Evolutionary conservation across 345 rosid genomes (phyloP), one percentile per base, ranked within the genome.

Genomic region (Heritiera littoralis): DNA sequence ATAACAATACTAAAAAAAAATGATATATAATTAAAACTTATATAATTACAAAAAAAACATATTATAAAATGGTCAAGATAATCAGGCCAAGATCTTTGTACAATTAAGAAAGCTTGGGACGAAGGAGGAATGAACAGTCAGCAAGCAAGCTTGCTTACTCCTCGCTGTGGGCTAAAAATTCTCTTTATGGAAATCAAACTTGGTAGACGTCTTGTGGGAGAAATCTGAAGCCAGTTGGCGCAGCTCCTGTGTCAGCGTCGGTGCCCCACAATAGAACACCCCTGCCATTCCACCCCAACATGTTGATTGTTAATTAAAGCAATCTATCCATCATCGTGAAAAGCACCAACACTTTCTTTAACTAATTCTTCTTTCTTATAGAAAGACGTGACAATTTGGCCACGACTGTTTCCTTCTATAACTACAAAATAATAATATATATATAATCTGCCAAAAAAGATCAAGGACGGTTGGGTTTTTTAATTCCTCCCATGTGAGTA

Each of bases 211-310:
- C 84, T 86, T 90, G 86, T 88, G 97, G 6, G 92, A 88, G 82
- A 90, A 90, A 85, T 92, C 97, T 83, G 78, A 79, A 65, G 97
- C 97, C 49, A 90, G 83, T 55, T 90, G 89, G 76, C 90, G 85
- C 45, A 92, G 86, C 81, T 90, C 92, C 74, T 88, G 88, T n/a
- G 89, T 88, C 48, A 89, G 81, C 17, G 86, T 89, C 28, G 97
- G 93, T 67, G 86, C 83, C 80, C 97, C 97, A 81, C 97, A 92
- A 43, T 92, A 92, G 35, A 92, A 92, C 77, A 92, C 97, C 65
- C 97, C 97, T 92, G 85, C 86, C 69, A 65, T 20, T 65, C 43
- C 67, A 69, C 13, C 0, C 3, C 35, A 59, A 59, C 11, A 9
- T 9, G 3, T n/a, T 3, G 1, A 4, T 11, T 49, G 12, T 49